phyloP scores from a whole-genome alignment of 2,329 filamentous ascomycete species.

The Eutypella sp. region DNA sequence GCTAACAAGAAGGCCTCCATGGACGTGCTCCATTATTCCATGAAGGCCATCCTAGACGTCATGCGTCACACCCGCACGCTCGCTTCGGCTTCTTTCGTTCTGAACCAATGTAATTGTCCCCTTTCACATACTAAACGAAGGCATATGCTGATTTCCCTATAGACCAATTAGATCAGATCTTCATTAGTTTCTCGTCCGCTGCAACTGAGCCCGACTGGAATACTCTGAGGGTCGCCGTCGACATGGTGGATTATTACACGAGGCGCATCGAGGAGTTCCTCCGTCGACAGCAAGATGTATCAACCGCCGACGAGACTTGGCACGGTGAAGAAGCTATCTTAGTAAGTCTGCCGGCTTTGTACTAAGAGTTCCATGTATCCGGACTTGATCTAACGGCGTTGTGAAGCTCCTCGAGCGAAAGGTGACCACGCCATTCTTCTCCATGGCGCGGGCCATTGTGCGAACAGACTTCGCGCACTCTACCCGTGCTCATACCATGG shows the following conservation, averaged over 20 bases:
- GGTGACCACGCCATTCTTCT: constrained; percentile 42
- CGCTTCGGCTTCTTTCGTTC: constrained; percentile 41
- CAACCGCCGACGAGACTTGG: constrained; percentile 22
- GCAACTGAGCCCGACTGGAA: constrained; percentile 43
- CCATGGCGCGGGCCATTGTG: constrained; percentile 38
- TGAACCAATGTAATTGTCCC: constrained; percentile 37
- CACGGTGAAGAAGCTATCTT: constrained; percentile 45
- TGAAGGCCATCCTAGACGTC: constrained; percentile 46
- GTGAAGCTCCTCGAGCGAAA: constrained; percentile 43
- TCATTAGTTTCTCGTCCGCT: constrained; percentile 40
- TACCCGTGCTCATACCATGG: constrained; percentile 15
- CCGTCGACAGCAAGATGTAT: constrained; percentile 34
- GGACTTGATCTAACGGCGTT: neutral
- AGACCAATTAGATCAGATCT: constrained; percentile 47
- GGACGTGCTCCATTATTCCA: constrained; percentile 47
- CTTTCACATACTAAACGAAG: neutral
- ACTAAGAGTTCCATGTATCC: too few species aligned
- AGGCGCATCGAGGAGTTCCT: constrained; percentile 36
- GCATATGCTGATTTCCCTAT: constrained; percentile 10
- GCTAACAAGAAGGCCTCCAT: constrained; percentile 48
- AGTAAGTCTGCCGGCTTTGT: constrained; percentile 22
- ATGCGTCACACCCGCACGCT: constrained; percentile 42
- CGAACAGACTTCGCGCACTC: constrained; percentile 20
- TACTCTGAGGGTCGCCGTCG: constrained; percentile 39
- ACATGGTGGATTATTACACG: constrained; percentile 44